phyloP scores from a whole-genome alignment of 768 basidiomycete species.

The Cantharellus anzutake region DNA sequence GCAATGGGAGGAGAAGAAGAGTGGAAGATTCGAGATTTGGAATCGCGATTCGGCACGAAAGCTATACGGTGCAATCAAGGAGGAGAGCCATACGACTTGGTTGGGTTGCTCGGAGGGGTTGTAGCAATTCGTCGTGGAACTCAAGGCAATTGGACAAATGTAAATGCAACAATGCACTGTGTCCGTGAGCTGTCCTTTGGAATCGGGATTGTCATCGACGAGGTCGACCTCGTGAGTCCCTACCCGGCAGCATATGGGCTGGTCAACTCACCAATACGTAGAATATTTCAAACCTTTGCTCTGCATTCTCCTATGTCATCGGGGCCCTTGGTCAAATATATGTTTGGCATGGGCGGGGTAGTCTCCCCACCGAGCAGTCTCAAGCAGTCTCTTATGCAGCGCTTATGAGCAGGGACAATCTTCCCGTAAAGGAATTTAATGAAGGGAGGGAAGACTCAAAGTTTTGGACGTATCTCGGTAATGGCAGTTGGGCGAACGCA shows the following conservation, averaged over 20 bases:
- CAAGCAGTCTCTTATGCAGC: slow-evolving; percentile 46
- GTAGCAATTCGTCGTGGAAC: slow-evolving; percentile 65
- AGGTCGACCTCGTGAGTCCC: slow-evolving; percentile 43
- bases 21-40: slow-evolving; percentile 48
- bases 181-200: slow-evolving; percentile 26
- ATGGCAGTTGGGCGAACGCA: slow-evolving; percentile 53
- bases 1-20: slow-evolving; percentile 39
- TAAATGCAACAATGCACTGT: slow-evolving; percentile 70
- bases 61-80: slow-evolving; percentile 27
- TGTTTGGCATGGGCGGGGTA: slow-evolving; percentile 68
- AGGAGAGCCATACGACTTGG: slow-evolving; percentile 42
- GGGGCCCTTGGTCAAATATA: slow-evolving; percentile 51
- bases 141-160: slow-evolving; percentile 53
- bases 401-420: slow-evolving; percentile 22
- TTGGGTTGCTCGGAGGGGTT: slow-evolving; percentile 44
- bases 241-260: neutral
- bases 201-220: slow-evolving; percentile 43
- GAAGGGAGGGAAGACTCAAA: slow-evolving; percentile 47
- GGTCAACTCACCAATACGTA: neutral
- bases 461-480: slow-evolving; percentile 79
- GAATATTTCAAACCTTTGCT: slow-evolving; percentile 42
- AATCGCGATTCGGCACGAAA: slow-evolving; percentile 49
- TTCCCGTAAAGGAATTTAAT: slow-evolving; percentile 36
- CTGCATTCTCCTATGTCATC: slow-evolving; percentile 68
- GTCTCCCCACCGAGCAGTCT: slow-evolving; percentile 34